Percentiles rank a stretch among this genome's conserved stretches.
These are phyloP conservation scores for Corylus heterophylla DNA, from an alignment of 306 rosid genomes.

Conservation along the genomic window DNA sequence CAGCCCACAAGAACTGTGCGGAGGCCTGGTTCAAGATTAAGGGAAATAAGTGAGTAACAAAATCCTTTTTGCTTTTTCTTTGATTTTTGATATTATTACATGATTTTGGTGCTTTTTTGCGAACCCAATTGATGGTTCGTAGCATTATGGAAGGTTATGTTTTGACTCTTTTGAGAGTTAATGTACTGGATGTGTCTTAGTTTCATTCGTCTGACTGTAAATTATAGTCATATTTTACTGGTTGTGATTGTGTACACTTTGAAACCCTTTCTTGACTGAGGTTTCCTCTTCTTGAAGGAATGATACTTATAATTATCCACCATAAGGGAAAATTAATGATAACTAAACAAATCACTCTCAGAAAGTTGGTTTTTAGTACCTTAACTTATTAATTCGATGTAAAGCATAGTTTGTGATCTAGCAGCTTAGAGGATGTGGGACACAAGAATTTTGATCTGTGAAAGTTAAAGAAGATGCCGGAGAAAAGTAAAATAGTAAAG, in stretches of 20 bases:
- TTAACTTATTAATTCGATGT: slow-evolving; percentile 30
- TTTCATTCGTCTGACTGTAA: neutral
- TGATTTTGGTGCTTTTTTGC: neutral
- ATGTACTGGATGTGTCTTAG: neutral
- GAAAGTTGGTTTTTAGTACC: slow-evolving; percentile 22
- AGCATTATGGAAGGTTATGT: neutral
- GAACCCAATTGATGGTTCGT: neutral
- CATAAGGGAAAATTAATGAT: neutral
- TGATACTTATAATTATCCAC: slow-evolving; percentile 3
- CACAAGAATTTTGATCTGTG: slow-evolving; percentile 35
- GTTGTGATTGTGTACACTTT: neutral
- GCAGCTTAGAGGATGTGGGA: slow-evolving; percentile 13
- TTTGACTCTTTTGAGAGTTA: neutral
- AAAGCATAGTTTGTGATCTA: neutral
- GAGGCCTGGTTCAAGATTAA: slow-evolving; percentile 97
- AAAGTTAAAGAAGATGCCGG: slow-evolving; percentile 37
- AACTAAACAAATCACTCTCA: slow-evolving; percentile 2
- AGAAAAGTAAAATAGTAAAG: slow-evolving; percentile 37
- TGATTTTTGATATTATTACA: slow-evolving; percentile 16
- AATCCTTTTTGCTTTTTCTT: slow-evolving; percentile 19
- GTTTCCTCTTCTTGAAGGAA: slow-evolving; percentile 17
- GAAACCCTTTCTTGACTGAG: slow-evolving; percentile 1
- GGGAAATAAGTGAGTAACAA: slow-evolving; percentile 75
- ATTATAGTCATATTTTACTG: neutral
- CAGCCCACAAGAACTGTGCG: slow-evolving; percentile 91